These are phyloP conservation scores for Alternaria incomplexa DNA, from an alignment of 2,329 filamentous ascomycete genomes.

Conservation along the genomic window DNA sequence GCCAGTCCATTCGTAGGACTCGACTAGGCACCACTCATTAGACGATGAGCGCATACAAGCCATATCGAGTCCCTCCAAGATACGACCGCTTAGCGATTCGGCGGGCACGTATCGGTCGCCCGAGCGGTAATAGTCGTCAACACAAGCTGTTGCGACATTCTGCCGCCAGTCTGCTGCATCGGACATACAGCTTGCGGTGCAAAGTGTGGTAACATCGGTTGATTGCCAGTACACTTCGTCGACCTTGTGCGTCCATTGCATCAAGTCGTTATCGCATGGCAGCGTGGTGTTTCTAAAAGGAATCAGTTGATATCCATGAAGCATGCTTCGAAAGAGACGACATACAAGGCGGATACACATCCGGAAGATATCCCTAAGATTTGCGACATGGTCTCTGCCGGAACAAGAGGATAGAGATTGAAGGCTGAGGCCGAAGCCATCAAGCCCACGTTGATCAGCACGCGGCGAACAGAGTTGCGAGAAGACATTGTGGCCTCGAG, in stretches of 20 bases:
- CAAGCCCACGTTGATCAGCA: too few species aligned
- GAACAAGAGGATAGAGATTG: too few species aligned
- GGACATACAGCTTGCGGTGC: neutral
- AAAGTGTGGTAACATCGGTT: neutral
- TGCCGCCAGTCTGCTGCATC: too few species aligned
- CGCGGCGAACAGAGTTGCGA: too few species aligned
- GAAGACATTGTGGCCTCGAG: too few species aligned
- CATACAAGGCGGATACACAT: too few species aligned
- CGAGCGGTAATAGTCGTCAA: neutral
- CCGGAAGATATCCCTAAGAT: too few species aligned
- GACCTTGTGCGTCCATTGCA: neutral
- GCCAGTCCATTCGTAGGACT: neutral
- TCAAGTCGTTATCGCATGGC: neutral
- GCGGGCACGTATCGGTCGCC: neutral
- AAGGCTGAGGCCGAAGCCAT: too few species aligned
- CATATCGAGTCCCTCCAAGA: neutral
- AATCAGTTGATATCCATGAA: neutral
- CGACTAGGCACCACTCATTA: constrained; percentile 1
- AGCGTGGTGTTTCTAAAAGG: neutral
- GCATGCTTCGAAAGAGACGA: too few species aligned
- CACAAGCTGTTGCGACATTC: neutral
- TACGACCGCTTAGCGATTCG: neutral
- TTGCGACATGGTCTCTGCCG: too few species aligned
- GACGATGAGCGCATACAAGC: neutral
- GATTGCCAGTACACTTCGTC: neutral